Evolutionary conservation across 2,329 filamentous ascomycete genomes (phyloP), one percentile per base, ranked within the genome.

Genomic region (Zalaria obscura): DNA sequence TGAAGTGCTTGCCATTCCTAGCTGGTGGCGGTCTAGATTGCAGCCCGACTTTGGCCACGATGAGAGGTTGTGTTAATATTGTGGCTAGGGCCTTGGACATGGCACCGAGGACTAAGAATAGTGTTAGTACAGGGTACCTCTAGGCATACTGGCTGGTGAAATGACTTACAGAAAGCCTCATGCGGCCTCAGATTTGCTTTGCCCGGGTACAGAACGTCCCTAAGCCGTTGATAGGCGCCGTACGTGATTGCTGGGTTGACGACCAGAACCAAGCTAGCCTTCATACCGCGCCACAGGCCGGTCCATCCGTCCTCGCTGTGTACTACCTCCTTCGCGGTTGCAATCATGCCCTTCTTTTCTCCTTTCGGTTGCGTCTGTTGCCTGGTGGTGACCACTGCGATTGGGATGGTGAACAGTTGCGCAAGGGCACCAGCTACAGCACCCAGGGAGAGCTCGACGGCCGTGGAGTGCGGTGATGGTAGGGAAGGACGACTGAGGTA

Each of bases 231-330:
- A 57, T 96, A 98, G 41, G 88, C 87, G 40, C 91, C 91, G 54
- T 98, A 98, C 37, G 91, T 98, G 60, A 98, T 98, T 37, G 88
- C 85, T 7, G 91, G 91, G 60, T 98, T 98, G 46, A 96, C 76
- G 7, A 96, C 89, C 45, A 98, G 73, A 27, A 98, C 89, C 58
- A 98, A 72, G 61, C 88, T 95, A 41, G 91, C 91, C 67, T 95
- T 95, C 52, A 98, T 65, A 5, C 91, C 91, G 61, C 89, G 80
- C 91, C 91, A 98, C 35, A 98, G 72, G 9, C 91, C 91, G 25
- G 73, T 76, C 59, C 83, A 78, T 28, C 91, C 91, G 63, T 98
- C 91, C 49, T 93, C 88, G 44, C 88, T 84, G 41, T 91, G 69
- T 33, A 96, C 70, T 4, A 98, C 87, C 60, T 98, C 91, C 48